Evolutionary conservation across 257 asterid genomes (phyloP), one percentile per base, ranked within the genome.

Genomic region (Petunia axillaris): DNA sequence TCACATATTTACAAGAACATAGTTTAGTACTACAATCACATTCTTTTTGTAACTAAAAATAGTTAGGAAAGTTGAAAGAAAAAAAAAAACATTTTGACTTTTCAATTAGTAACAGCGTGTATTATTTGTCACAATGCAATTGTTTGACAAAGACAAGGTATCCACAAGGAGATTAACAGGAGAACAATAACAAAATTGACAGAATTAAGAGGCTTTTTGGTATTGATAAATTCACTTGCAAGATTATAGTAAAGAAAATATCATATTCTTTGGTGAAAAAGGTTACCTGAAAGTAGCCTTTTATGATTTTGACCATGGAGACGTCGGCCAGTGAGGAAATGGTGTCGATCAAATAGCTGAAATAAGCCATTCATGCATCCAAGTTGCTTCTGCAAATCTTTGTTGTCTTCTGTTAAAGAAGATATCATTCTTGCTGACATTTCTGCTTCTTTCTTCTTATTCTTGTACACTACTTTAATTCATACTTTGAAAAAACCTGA

Each of bases 351-450:
- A 41, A 94, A 91, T 78, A 92, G 84, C 86, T 91, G 97, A 80
- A 95, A 95, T 82, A 95, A 84, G 64, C 97, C 97, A 79, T 93
- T 92, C 99, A 95, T 95, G 90, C 99, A 95, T 54, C 98, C 99
- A 76, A 91, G 84, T 87, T 95, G 94, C 90, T 93, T 95, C 76
- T 85, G 85, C 83, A 92, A 84, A 82, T 92, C 92, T 68, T 79
- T 63, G 57, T 81, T 85, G 60, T 91, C 97, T 10, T 93, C 89
- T 70, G 81, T 80, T 53, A 85, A 48, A 52, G 93, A 85, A 60
- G 92, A 68, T 79, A 85, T 65, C 64, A 82, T 87, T 82, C 86
- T 91, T 25, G 90, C 89, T 71, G 95, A 86, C 96, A 87, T 91
- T 40, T 82, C 81, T 67, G 3, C 46, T 77, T 65, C 76, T 79